Evolutionary conservation across 148 eudicot species (phyloP).

Genomic region (Vaccinium darrowii): DNA sequence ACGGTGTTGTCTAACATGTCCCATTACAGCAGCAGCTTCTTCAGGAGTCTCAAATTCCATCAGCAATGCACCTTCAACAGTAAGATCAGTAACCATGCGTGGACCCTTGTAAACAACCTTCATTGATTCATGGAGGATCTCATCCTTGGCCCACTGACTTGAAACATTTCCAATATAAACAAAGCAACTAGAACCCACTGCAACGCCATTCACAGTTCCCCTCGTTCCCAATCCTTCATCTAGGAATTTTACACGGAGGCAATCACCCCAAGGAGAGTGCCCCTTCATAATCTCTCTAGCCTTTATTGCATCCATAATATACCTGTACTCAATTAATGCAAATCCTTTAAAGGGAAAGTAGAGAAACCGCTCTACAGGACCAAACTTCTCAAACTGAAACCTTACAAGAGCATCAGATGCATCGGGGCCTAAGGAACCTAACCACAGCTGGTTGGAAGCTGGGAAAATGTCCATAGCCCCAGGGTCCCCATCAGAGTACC

Average conservation of each 20-base stretch:
- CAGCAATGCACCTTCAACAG: constrained; percentile 77
- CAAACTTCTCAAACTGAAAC: constrained; percentile 84
- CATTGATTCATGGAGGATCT: constrained; percentile 63
- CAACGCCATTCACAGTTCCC: constrained; percentile 66
- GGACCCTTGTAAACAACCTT: constrained; percentile 67
- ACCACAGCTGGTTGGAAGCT: constrained; percentile 87
- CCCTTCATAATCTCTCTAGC: constrained; percentile 79
- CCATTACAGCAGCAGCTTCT: constrained; percentile 75
- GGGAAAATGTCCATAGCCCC: constrained; percentile 76
- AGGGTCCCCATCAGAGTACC: constrained; percentile 89
- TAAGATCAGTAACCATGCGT: constrained; percentile 65
- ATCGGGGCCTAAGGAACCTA: constrained; percentile 81
- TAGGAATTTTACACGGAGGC: constrained; percentile 70
- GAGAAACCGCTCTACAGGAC: constrained; percentile 61
- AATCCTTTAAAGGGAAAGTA: constrained; percentile 60
- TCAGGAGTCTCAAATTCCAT: constrained; percentile 89
- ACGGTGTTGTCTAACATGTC: constrained; percentile 66
- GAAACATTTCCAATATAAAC: constrained; percentile 72
- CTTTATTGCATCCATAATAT: constrained; percentile 77
- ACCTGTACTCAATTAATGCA: constrained; percentile 68
- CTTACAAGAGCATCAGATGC: constrained; percentile 75
- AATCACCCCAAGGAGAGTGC: constrained; percentile 77
- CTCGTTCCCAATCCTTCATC: constrained; percentile 84
- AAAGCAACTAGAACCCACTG: constrained; percentile 79
- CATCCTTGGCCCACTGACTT: constrained; percentile 80